phyloP scores from a whole-genome alignment of 169 alveolate genomes.

The Miamiensis avidus region DNA sequence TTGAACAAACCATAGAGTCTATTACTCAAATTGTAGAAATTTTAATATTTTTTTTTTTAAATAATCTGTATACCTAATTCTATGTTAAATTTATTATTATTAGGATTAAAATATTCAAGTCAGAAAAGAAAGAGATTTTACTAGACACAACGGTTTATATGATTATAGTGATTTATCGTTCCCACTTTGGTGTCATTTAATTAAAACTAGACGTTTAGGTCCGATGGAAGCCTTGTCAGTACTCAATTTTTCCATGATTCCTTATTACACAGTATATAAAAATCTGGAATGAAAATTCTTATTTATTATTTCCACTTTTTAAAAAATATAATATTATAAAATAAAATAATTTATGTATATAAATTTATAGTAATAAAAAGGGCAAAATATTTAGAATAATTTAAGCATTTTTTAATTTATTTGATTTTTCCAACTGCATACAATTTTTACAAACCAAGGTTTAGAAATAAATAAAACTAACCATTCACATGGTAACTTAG shows the following conservation, averaged over 20 bases:
- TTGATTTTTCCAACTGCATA: too few relatives aligned
- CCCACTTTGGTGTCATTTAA: conserved; percentile 17
- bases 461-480: too few relatives aligned
- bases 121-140: not conserved
- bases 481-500: too few relatives aligned
- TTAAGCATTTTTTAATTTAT: too few relatives aligned
- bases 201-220: not conserved
- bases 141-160: conserved; percentile 25
- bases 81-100: not conserved
- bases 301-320: not conserved
- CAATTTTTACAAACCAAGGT: too few relatives aligned
- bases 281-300: conserved; percentile 12
- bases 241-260: conserved; percentile 25
- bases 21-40: not conserved
- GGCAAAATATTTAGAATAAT: too few relatives aligned
- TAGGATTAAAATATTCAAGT: not conserved
- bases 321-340: too few relatives aligned
- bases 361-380: too few relatives aligned
- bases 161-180: conserved; percentile 8
- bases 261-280: conserved; percentile 8
- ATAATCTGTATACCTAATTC: not conserved
- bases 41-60: too few relatives aligned
- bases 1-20: not conserved
- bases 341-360: too few relatives aligned
- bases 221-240: conserved; percentile 10